Evolutionary conservation across 2,329 filamentous ascomycete species (phyloP).

Genomic region (Sporothrix euskadiensis): DNA sequence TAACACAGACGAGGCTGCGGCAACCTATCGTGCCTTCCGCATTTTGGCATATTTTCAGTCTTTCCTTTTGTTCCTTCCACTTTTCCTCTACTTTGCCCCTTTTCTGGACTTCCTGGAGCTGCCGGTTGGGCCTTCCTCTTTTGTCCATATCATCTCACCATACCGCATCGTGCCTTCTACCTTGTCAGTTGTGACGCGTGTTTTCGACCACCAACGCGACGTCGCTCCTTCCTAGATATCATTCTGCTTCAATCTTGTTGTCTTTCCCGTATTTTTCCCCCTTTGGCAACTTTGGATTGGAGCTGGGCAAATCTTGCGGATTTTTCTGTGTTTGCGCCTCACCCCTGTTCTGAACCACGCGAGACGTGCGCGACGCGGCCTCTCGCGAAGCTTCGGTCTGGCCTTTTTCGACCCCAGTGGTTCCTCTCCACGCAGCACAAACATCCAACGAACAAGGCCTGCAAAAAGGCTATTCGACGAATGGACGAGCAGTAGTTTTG

Average conservation of each 20-base stretch:
- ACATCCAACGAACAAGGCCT: neutral
- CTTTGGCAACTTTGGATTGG: neutral
- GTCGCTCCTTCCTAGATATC: neutral
- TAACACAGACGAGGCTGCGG: neutral
- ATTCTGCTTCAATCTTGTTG: neutral
- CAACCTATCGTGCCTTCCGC: neutral
- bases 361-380: neutral
- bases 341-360: neutral
- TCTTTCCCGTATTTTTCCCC: neutral
- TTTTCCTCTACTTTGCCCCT: neutral
- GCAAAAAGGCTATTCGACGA: neutral
- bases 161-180: neutral
- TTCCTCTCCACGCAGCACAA: neutral
- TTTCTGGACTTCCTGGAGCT: neutral
- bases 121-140: conserved; percentile 6
- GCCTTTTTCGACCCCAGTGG: neutral
- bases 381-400: neutral
- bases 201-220: neutral
- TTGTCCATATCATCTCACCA: neutral
- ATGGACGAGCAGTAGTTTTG: conserved; percentile 24
- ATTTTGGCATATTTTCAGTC: neutral
- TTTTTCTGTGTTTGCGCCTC: neutral
- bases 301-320: neutral
- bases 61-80: neutral
- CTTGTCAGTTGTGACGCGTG: neutral